These are phyloP conservation scores for barley (Hordeum vulgare) DNA, from an alignment of 176 grass and related monocot genomes.

Conservation along the genomic window DNA sequence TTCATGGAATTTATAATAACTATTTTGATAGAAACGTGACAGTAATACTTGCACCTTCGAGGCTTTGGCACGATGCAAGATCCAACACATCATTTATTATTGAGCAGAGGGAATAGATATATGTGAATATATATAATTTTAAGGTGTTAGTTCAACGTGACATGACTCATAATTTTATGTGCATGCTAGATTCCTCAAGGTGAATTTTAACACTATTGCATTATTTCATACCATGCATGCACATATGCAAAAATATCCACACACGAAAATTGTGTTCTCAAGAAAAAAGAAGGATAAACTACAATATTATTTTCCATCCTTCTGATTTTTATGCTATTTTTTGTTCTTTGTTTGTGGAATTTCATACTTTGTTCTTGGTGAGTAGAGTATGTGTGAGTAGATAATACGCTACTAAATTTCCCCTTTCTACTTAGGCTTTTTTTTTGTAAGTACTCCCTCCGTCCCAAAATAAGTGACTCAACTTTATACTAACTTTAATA, in stretches of 20 bases:
- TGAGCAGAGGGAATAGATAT: neutral
- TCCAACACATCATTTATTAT: no score
- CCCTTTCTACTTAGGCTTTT: neutral
- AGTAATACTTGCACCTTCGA: neutral
- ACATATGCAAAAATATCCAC: neutral
- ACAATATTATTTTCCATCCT: neutral
- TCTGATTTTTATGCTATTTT: neutral
- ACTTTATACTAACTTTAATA: no score
- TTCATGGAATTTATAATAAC: neutral
- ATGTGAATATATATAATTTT: neutral
- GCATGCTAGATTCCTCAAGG: neutral
- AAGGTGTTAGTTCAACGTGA: neutral
- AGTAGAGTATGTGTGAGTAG: no score
- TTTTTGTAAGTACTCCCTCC: no score
- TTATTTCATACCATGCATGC: neutral
- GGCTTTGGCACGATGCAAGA: neutral
- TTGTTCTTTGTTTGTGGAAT: neutral
- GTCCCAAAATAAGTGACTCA: no score
- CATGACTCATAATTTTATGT: neutral
- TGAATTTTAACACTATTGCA: neutral
- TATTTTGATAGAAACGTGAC: neutral
- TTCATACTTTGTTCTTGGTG: neutral
- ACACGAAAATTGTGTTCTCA: neutral
- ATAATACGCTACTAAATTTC: neutral
- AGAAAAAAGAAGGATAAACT: neutral